Conservation (phyloP, 176 grass and related monocot species). For the Carex myosuroides region DNA sequence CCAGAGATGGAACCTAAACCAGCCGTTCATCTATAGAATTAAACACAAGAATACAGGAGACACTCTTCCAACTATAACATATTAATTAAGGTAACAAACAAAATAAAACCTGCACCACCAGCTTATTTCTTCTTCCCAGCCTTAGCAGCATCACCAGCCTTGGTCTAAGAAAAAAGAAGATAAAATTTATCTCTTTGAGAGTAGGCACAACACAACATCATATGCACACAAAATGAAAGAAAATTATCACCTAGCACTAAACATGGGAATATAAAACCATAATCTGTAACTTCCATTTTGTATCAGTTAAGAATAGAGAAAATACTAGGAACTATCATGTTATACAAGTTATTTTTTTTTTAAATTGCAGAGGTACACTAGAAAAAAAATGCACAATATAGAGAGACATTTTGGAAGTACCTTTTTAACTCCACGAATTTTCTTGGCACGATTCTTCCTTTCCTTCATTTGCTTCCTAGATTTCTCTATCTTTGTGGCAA, state of each 20-base stretch:
- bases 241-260: not conserved
- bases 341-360: not conserved
- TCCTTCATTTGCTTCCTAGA: slow-evolving; percentile 99
- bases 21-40: not conserved
- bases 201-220: not conserved
- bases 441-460: slow-evolving; percentile 77
- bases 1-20: not conserved
- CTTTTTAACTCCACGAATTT: slow-evolving; percentile 89
- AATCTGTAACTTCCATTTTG: not conserved
- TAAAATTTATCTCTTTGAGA: not conserved
- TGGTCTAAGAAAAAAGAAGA: not conserved
- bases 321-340: not conserved
- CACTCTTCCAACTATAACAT: not conserved
- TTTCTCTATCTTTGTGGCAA: slow-evolving; percentile 91
- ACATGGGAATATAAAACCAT: not conserved
- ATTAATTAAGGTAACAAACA: not conserved
- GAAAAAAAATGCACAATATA: not conserved
- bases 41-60: not conserved
- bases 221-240: not conserved
- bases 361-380: not conserved
- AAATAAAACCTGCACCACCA: not conserved
- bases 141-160: slow-evolving; percentile 17
- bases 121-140: slow-evolving; percentile 6
- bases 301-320: not conserved
- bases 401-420: not conserved